Base-by-base conservation (phyloP, 306 rosid species). In the Casuarina equisetifolia region DNA sequence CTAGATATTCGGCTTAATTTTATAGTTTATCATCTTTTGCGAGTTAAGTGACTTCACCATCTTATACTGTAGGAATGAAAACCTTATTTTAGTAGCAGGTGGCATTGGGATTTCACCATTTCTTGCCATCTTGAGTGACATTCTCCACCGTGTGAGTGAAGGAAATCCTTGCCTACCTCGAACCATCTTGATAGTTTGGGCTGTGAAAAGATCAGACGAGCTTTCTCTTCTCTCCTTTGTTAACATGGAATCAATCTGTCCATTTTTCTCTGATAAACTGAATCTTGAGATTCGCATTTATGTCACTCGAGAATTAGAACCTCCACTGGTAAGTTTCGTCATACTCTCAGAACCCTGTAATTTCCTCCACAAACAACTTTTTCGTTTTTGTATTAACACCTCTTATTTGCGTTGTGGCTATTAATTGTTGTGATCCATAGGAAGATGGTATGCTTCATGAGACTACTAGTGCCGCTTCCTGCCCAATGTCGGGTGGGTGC, bases 81-180 rank as follows among this genome's bases (percentile, higher is more conserved):
- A 92, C 78, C 93, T 94, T 49, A 79, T 94, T 42, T 82, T 94
- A 78, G 97, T 92, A 79, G 98, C 98, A 12, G 98, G 98, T 48
- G 98, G 98, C 55, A 92, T 94, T 73, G 98, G 98, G 81, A 87
- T 94, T 78, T 88, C 98, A 36, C 98, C 98, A 70, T 94, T 91
- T 84, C 86, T 94, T 49, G 98, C 98, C 9, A 84, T 94, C 86
- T 83, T 94, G 89, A 92, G 92, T 32, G 98, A 94, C 73, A 76
- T 90, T 82, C 92, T 94, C 78, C 96, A 90, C 85, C 90, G 95
- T 36, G 82, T 81, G 64, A 82, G 76, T 83, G 95, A 92, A 3
- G 90, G 97, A 59, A 94, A 87, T 80, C 86, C 91, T 6, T 94
- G 97, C 79, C 78, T 73, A 36, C 91, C 94, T 3, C 90, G 82